These are phyloP conservation scores for Domatiomyces globalis DNA, from an alignment of 2,329 filamentous ascomycete species.

Conservation along the genomic window DNA sequence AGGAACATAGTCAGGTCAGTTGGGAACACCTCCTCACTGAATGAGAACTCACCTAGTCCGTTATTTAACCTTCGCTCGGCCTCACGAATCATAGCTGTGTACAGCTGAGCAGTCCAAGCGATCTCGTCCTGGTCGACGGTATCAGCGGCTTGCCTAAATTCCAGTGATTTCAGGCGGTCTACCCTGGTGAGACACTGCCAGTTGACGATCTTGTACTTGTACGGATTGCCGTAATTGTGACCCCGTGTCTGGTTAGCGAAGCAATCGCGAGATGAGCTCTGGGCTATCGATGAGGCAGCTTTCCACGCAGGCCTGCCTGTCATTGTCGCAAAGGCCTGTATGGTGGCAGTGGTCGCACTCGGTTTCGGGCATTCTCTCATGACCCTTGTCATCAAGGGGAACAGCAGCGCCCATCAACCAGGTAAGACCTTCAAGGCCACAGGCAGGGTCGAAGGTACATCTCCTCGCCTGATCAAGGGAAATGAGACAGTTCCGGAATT, in stretches of 20 bases:
- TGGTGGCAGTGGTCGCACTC: not conserved
- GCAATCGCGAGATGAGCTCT: not conserved
- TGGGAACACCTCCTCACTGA: too few relatives aligned
- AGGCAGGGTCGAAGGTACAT: not conserved
- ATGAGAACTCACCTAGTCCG: not conserved
- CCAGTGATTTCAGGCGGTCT: not conserved
- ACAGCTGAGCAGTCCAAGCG: not conserved
- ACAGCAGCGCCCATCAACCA: not conserved
- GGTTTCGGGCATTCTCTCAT: not conserved
- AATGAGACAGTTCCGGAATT: not conserved
- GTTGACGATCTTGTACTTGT: not conserved
- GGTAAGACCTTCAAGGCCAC: not conserved
- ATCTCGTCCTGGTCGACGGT: not conserved
- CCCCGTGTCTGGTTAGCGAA: not conserved
- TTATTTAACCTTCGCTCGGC: not conserved
- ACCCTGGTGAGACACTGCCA: not conserved
- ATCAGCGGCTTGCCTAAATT: not conserved
- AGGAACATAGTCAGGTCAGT: too few relatives aligned
- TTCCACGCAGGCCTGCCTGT: not conserved
- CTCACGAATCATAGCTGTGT: not conserved
- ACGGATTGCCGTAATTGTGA: not conserved
- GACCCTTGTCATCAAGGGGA: not conserved
- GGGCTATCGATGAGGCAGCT: not conserved
- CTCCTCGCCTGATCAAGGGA: not conserved
- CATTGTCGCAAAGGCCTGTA: not conserved